Base-by-base conservation (phyloP, 1,284 basidiomycete species). In the Golubevia pallescens region DNA sequence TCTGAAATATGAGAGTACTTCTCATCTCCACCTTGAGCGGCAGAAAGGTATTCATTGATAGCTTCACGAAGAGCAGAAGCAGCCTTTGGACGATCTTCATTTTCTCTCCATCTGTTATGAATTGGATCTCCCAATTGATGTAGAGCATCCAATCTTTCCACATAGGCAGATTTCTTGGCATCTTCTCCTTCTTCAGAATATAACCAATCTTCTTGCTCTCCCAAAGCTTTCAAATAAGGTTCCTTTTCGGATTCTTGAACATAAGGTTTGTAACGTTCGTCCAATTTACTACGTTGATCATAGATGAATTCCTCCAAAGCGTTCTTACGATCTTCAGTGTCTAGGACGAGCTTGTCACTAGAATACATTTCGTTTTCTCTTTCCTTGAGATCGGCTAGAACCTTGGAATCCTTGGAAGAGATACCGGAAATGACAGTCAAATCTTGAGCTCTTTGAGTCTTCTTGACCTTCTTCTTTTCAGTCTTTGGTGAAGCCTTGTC, bases 261-360 rank as follows among this genome's bases (percentile, higher is more conserved):
- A 53, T 76, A 84, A 10, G 69, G 62, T 57, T 73, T 70, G 73
- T 69, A 75, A n/a, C 79, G 73, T 62, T 81, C 80, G 66, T 83
- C 81, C 61, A 84, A 74, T 72, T 80, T 81, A 65, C 67, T 70
- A 61, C 81, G 81, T 68, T 78, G 78, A 72, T 84, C 81, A 73
- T 84, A 84, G 65, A 84, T 81, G 74, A 75, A 81, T 71, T 84
- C 81, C 66, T 84, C 81, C 56, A 84, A 73, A 3, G 81, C 81
- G 60, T 84, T 84, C 75, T 83, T 83, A 42, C 80, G 75, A 77
- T 84, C 81, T 66, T 82, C 81, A 32, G 81, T 84, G 79, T 84
- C 81, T 48, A 79, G 69, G 59, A 84, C 81, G 52, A 84, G 80
- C 76, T 83, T 84, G 78, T 84, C 81, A 65, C 73, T 79, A 42